Base-by-base conservation (phyloP, 2,329 filamentous ascomycete genomes). In the Acephala macrosclerotiorum region DNA sequence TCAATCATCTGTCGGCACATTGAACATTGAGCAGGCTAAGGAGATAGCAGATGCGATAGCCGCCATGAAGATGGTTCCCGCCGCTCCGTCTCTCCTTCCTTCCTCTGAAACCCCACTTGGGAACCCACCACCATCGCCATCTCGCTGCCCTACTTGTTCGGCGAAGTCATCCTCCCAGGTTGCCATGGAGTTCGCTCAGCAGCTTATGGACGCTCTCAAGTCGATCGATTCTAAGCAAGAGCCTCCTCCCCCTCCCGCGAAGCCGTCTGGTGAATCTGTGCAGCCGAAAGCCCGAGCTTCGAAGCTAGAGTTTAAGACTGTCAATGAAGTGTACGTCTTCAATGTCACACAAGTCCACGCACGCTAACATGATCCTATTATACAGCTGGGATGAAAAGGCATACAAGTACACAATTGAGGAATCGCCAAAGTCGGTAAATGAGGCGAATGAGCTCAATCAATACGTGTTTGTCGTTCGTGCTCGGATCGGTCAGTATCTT, bases 351-450 rank as follows among this genome's bases (percentile, higher is more conserved):
- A 20, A 61, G 25, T 60, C 12, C 33, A 60, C 11, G 12, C 45
- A 35, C 56, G 63, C 61, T 65, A 62, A 65, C 55, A 60, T 45
- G 3, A 65, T 16, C 3, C 36, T 40, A 12, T 12, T 11, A 16
- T 68, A 61, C 33, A 72, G 68, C 22, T 72, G 35, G 69, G 67
- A 71, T 57, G 61, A 53, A 58, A 69, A 73, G 56, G 71, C 62
- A 60, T 73, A 69, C n/a, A 75, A 72, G 70, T 76, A 76, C 63
- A 75, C 73, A 68, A 70, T 74, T 42, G 67, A 70, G 33, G 71
- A 75, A 65, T 70, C 68, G 49, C 35, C 64, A 6, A 64, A 36
- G 20, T 55, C 38, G 63, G 22, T 40, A 45, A n/a, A n/a, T n/a
- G 62, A 69, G 60, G 59, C 47, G 38, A 67, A 60, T 64, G 51